These are phyloP conservation scores for Pseudomassariella vexata DNA, from an alignment of 2,329 filamentous ascomycete species.

Conservation along the genomic window DNA sequence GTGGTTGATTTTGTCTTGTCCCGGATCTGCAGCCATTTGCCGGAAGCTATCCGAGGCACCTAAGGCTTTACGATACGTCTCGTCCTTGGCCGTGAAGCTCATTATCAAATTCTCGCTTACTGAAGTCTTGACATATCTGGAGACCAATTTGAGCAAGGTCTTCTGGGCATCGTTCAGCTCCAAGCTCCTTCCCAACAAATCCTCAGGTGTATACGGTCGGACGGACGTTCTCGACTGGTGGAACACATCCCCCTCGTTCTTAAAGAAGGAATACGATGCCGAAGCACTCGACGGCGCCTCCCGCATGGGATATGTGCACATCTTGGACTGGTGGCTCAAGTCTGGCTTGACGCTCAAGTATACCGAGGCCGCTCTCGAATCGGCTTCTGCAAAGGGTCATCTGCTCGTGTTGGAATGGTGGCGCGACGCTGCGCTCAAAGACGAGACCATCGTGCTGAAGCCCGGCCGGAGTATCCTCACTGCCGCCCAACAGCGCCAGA, in stretches of 20 bases:
- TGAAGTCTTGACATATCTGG: slow-evolving; percentile 68
- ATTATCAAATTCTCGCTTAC: slow-evolving; percentile 88
- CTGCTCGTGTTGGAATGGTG: slow-evolving; percentile 91
- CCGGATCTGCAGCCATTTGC: slow-evolving; percentile 61
- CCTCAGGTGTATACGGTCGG: slow-evolving; percentile 79
- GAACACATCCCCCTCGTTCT: slow-evolving; percentile 75
- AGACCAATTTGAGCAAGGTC: slow-evolving; percentile 60
- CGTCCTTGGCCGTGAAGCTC: slow-evolving; percentile 75
- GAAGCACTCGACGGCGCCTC: slow-evolving; percentile 87
- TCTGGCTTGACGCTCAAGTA: slow-evolving; percentile 74
- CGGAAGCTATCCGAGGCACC: slow-evolving; percentile 67
- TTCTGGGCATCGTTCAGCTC: slow-evolving; percentile 79
- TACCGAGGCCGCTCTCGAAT: slow-evolving; percentile 81
- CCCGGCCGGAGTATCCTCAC: slow-evolving; percentile 80
- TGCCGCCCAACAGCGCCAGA: slow-evolving; percentile 76
- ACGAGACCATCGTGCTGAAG: slow-evolving; percentile 59
- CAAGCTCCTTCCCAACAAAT: slow-evolving; percentile 79
- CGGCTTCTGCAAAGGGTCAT: slow-evolving; percentile 78
- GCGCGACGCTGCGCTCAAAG: slow-evolving; percentile 62
- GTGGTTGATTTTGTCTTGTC: slow-evolving; percentile 73
- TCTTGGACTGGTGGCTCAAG: slow-evolving; percentile 88
- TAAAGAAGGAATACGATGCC: slow-evolving; percentile 78
- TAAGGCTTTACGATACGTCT: slow-evolving; percentile 64
- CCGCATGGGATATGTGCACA: slow-evolving; percentile 74
- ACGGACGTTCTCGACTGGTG: slow-evolving; percentile 87